These are phyloP conservation scores for Jamesozyma gamospora DNA, from an alignment of 805 yeast species.

Conservation along the genomic window DNA sequence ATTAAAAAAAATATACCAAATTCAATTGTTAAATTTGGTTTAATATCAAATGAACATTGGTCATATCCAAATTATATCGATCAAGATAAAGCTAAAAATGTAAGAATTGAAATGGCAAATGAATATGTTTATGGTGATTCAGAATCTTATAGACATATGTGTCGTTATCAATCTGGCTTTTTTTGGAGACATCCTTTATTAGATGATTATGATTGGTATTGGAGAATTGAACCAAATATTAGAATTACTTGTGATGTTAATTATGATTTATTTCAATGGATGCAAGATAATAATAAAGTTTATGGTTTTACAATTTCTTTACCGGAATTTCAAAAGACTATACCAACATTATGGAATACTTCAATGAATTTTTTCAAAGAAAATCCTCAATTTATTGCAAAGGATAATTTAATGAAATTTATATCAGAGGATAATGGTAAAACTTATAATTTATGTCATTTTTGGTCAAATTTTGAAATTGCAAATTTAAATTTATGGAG, in stretches of 20 bases:
- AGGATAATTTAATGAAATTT: constrained; percentile 49
- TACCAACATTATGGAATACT: constrained; percentile 66
- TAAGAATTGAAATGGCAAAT: constrained; percentile 39
- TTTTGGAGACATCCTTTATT: constrained; percentile 65
- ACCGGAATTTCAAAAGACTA: constrained; percentile 60
- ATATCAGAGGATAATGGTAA: constrained; percentile 52
- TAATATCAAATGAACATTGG: constrained; percentile 52
- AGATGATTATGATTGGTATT: constrained; percentile 68
- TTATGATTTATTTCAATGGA: constrained; percentile 69
- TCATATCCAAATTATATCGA: constrained; percentile 76
- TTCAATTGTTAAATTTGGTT: constrained; percentile 63
- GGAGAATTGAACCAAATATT: constrained; percentile 88
- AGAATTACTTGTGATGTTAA: constrained; percentile 65
- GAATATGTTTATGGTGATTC: constrained; percentile 42
- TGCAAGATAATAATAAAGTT: constrained; percentile 62
- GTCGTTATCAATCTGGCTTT: constrained; percentile 78
- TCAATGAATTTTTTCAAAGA: constrained; percentile 51
- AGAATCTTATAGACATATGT: constrained; percentile 78
- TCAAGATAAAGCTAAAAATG: constrained; percentile 52
- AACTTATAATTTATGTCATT: constrained; percentile 63
- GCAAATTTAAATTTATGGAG: constrained; percentile 63
- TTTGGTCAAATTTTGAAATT: constrained; percentile 71
- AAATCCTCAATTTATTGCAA: not conserved
- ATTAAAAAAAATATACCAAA: constrained; percentile 43
- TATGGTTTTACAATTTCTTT: constrained; percentile 72